Base-by-base conservation (phyloP, 202 grass and related monocot species). In the Elaeis oleifera region DNA sequence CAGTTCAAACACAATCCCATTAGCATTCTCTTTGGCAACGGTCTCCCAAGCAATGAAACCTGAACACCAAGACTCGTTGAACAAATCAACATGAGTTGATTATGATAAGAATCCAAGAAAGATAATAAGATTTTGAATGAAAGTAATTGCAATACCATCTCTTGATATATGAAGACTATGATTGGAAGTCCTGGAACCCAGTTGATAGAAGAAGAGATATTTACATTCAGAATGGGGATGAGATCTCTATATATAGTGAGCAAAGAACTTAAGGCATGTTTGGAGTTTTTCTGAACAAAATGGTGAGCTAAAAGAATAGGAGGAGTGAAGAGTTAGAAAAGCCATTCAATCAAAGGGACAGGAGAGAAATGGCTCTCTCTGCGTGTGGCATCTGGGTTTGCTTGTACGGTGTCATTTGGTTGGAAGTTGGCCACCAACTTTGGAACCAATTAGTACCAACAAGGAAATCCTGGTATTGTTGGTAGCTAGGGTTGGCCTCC, bases 81-180 rank as follows among this genome's bases (percentile, higher is more conserved):
- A 44, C 8, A 44, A 14, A 44, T 3, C 36, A 44, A 13, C 36
- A 39, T 39, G 36, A 44, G 9, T 3, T 44, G 36, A 44, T 44
- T 14, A 44, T 44, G 9, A 44, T 14, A 44, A 44, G 36, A 44
- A 44, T 44, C 36, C 13, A 44, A 44, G 36, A 44, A 44, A 44
- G 64, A 18, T 16, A 13, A 69, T 28, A 24, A 24, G 23, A 21
- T 23, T 11, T 39, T 2, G 18, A 27, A 1, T 16, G 49, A 5
- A 52, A 27, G 6, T n/a, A 2, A 25, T 32, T 18, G 49, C 50
- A 60, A 9, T 73, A 83, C 74, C 80, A 78, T 83, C 69, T 57
- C 32, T n/a, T 19, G 67, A 72, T 72, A 29, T 6, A 65, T 16
- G 17, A 19, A 3, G 22, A 61, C 19, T 62, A 0, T 71, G 69